Evolutionary conservation across 345 rosid species (phyloP).

Genomic region (Euphorbia pulcherrima): DNA sequence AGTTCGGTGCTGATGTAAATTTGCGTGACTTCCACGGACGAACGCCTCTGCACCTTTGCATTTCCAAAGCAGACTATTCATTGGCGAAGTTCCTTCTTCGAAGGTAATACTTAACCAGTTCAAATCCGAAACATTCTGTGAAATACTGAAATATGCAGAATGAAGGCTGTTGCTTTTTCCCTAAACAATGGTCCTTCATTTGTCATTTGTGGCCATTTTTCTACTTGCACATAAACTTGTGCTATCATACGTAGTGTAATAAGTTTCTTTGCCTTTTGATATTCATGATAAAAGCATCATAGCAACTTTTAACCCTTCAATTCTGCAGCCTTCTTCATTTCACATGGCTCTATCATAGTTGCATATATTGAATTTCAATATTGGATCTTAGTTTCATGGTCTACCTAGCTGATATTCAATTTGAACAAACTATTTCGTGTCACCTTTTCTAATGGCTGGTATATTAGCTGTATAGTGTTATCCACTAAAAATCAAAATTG

Average conservation of each 20-base stretch:
- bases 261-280: background rate
- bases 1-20: constrained; percentile 70
- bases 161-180: background rate
- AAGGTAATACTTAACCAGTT: constrained; percentile 38
- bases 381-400: background rate
- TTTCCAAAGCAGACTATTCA: constrained; percentile 48
- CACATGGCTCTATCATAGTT: background rate
- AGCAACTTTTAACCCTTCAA: background rate
- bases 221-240: background rate
- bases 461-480: no score
- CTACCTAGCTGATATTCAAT: background rate
- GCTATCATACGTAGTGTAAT: background rate
- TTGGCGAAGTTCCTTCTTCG: constrained; percentile 71
- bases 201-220: background rate
- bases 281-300: background rate
- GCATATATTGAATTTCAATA: background rate
- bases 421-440: background rate
- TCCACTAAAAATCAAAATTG: background rate
- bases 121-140: background rate
- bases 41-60: constrained; percentile 80
- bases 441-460: background rate
- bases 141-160: background rate
- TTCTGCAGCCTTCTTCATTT: background rate
- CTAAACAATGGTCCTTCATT: background rate
- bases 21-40: constrained; percentile 66